Evolutionary conservation across 345 rosid genomes (phyloP).

Genomic region (Eucalyptus viminalis): DNA sequence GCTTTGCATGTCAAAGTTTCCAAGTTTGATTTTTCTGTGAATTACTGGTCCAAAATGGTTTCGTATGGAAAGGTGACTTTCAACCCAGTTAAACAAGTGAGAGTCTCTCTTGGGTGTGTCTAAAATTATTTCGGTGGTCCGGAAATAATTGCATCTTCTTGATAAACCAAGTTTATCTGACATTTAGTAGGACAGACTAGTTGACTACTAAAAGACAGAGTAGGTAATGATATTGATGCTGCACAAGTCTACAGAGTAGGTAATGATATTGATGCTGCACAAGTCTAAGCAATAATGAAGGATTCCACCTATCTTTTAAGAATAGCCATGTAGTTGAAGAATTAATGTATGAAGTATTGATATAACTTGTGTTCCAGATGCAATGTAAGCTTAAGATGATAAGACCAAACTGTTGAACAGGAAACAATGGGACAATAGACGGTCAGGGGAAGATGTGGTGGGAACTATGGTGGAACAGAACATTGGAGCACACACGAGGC

Average conservation of each 20-base stretch:
- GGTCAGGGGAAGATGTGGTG: slow-evolving; percentile 99
- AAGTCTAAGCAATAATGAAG: neutral
- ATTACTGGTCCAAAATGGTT: neutral
- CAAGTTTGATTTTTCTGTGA: neutral
- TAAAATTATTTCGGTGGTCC: neutral
- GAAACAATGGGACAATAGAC: slow-evolving; percentile 86
- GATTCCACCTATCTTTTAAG: neutral
- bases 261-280: neutral
- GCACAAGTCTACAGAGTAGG: neutral
- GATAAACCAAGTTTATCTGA: neutral
- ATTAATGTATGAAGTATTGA: neutral
- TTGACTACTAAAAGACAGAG: neutral
- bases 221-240: neutral
- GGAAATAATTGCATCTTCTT: neutral
- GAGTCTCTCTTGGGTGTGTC: neutral
- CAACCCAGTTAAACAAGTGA: neutral
- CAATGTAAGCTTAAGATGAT: neutral
- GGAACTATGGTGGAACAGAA: slow-evolving; percentile 99
- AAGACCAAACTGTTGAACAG: slow-evolving; percentile 14
- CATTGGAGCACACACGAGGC: slow-evolving; percentile 82
- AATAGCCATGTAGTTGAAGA: neutral
- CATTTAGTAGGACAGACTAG: neutral
- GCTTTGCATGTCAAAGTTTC: neutral
- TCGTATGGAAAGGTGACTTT: neutral
- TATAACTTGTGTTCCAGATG: neutral